Evolutionary conservation across 2,329 filamentous ascomycete species (phyloP).

Genomic region (Trichoderma semiorbis): DNA sequence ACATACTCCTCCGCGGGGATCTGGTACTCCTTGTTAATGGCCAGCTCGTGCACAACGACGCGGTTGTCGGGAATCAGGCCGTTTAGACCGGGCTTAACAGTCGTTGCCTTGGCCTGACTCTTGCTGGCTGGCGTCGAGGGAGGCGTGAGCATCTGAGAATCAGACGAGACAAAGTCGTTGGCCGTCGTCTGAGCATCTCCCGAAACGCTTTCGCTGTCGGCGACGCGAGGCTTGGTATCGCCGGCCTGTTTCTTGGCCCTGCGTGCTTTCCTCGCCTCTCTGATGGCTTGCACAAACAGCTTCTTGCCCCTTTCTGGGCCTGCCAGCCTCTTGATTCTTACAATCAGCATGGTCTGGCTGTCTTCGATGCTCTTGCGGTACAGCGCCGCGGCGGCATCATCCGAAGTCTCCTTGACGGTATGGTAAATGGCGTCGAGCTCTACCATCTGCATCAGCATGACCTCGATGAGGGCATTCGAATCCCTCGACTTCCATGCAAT

Average conservation of each 20-base stretch:
- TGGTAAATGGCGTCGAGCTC: slow-evolving; percentile 81
- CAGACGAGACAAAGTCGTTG: slow-evolving; percentile 37
- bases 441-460: slow-evolving; percentile 84
- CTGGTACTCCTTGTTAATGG: slow-evolving; percentile 74
- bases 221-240: slow-evolving; percentile 67
- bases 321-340: slow-evolving; percentile 73
- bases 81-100: slow-evolving; percentile 41
- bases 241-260: slow-evolving; percentile 63
- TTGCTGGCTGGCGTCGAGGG: slow-evolving; percentile 48
- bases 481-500: slow-evolving; percentile 82
- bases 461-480: slow-evolving; percentile 71
- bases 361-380: slow-evolving; percentile 77
- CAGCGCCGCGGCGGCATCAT: slow-evolving; percentile 69
- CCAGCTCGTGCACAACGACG: slow-evolving; percentile 72
- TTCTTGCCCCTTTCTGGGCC: slow-evolving; percentile 68
- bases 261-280: slow-evolving; percentile 63
- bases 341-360: slow-evolving; percentile 75
- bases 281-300: slow-evolving; percentile 71
- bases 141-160: slow-evolving; percentile 51
- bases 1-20: slow-evolving; percentile 61
- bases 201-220: slow-evolving; percentile 49
- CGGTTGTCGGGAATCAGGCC: slow-evolving; percentile 68
- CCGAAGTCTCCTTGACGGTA: slow-evolving; percentile 73
- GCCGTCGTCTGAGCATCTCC: slow-evolving; percentile 38
- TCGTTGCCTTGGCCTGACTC: slow-evolving; percentile 35